Evolutionary conservation across 2,329 filamentous ascomycete species (phyloP).

Genomic region (Xylariomycetidae sp.): DNA sequence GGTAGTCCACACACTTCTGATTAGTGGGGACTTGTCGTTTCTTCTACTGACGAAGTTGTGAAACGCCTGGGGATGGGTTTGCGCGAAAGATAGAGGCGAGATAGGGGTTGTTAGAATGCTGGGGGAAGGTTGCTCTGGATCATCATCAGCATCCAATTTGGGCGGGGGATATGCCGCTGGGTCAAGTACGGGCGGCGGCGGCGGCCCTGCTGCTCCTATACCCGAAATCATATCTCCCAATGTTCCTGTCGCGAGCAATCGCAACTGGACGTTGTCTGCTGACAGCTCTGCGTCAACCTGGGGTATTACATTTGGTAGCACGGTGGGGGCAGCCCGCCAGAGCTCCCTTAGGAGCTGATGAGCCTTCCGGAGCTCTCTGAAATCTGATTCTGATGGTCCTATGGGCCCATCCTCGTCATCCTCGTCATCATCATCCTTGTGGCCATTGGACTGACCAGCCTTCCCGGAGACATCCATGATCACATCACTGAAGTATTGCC

Average conservation of each 20-base stretch:
- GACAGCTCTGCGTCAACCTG: slow-evolving; percentile 89
- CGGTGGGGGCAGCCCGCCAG: slow-evolving; percentile 84
- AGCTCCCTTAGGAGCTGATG: slow-evolving; percentile 86
- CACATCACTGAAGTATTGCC: slow-evolving; percentile 95
- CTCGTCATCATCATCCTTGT: slow-evolving; percentile 55
- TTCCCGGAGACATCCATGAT: slow-evolving; percentile 79
- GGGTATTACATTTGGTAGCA: slow-evolving; percentile 88
- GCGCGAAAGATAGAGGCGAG: slow-evolving; percentile 84
- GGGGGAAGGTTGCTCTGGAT: slow-evolving; percentile 41
- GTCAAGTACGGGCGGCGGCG: slow-evolving; percentile 67
- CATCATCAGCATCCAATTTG: slow-evolving; percentile 57
- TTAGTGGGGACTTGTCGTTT: slow-evolving; percentile 78
- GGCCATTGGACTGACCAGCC: slow-evolving; percentile 50
- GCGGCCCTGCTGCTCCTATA: slow-evolving; percentile 85
- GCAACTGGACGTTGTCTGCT: slow-evolving; percentile 82
- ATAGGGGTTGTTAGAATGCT: slow-evolving; percentile 75
- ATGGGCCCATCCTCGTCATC: slow-evolving; percentile 56
- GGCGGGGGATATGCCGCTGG: slow-evolving; percentile 80
- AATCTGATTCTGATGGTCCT: slow-evolving; percentile 74
- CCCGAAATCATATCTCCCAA: slow-evolving; percentile 92
- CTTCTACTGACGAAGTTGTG: slow-evolving; percentile 78
- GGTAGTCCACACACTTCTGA: slow-evolving; percentile 82
- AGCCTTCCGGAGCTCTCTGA: slow-evolving; percentile 84
- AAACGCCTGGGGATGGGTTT: slow-evolving; percentile 74
- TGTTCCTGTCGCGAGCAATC: slow-evolving; percentile 85